A percentile compares a stretch with the other conserved stretches of the same genome.
Evolutionary conservation across 768 basidiomycete genomes (phyloP).

Genomic region (Leccinum pellstonianum): DNA sequence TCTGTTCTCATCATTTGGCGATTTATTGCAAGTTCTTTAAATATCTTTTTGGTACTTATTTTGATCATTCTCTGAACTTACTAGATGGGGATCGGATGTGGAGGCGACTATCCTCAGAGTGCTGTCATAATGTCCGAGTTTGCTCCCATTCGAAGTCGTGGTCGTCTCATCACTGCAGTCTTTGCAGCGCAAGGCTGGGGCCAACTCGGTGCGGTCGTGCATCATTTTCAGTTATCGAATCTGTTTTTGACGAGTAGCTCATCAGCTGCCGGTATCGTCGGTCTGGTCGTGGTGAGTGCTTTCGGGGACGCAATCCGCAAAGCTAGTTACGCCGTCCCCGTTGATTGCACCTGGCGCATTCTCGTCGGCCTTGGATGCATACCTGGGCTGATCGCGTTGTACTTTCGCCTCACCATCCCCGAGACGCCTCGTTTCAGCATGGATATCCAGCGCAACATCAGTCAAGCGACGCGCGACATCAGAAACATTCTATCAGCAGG

Average conservation of each 20-base stretch:
- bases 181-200: slow-evolving; percentile 91
- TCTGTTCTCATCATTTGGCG: slow-evolving; percentile 80
- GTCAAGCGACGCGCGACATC: slow-evolving; percentile 71
- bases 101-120: slow-evolving; percentile 81
- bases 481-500: slow-evolving; percentile 54
- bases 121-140: slow-evolving; percentile 92
- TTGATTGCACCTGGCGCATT: slow-evolving; percentile 83
- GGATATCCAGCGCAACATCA: slow-evolving; percentile 81
- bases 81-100: slow-evolving; percentile 78
- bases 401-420: slow-evolving; percentile 89
- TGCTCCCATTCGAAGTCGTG: slow-evolving; percentile 70
- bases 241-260: neutral
- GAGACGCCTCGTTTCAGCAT: slow-evolving; percentile 91
- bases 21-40: slow-evolving; percentile 49
- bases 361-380: slow-evolving; percentile 85
- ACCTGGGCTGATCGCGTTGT: slow-evolving; percentile 74
- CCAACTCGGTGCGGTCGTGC: slow-evolving; percentile 56
- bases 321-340: slow-evolving; percentile 38
- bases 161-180: slow-evolving; percentile 85
- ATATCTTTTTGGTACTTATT: neutral
- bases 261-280: slow-evolving; percentile 64
- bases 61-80: neutral
- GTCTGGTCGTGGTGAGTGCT: slow-evolving; percentile 57
- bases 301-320: slow-evolving; percentile 59
- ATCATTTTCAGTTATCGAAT: neutral